Evolutionary conservation across 2,329 filamentous ascomycete genomes (phyloP).

Genomic region (Xylariaceae sp.): DNA sequence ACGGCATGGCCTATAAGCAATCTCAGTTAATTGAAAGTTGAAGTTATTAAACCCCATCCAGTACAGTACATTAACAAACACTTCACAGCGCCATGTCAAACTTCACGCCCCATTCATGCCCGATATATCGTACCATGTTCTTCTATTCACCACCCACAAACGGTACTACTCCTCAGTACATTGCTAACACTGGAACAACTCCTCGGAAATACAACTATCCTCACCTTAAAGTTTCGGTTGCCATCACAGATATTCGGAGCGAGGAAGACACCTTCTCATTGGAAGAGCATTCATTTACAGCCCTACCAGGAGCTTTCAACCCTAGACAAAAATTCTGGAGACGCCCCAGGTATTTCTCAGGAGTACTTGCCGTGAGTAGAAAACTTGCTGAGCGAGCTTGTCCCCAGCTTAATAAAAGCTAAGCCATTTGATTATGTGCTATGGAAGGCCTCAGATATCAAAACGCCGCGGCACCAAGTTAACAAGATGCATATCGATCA

Average conservation of each 20-base stretch:
- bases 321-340: neutral
- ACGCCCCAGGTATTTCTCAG: neutral
- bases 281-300: constrained; percentile 6
- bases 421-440: constrained; percentile 1
- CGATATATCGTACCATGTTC: neutral
- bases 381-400: neutral
- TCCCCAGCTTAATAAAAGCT: neutral
- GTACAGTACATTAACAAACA: too few species aligned
- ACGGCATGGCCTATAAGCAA: too few species aligned
- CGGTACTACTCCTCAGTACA: constrained; percentile 3
- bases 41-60: too few species aligned
- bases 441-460: constrained; percentile 2
- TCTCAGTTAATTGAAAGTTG: too few species aligned
- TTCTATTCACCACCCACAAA: neutral
- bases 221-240: neutral
- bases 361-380: constrained; percentile 6
- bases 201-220: constrained; percentile 4
- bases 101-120: too few species aligned
- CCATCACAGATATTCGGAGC: constrained; percentile 6
- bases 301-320: constrained; percentile 1
- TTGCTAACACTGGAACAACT: neutral
- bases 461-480: constrained; percentile 2
- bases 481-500: constrained; percentile 9
- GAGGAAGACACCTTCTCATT: constrained; percentile 3
- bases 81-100: too few species aligned